phyloP scores from a whole-genome alignment of 108 stramenopile genomes.

The Nitzschia inconspicua region DNA sequence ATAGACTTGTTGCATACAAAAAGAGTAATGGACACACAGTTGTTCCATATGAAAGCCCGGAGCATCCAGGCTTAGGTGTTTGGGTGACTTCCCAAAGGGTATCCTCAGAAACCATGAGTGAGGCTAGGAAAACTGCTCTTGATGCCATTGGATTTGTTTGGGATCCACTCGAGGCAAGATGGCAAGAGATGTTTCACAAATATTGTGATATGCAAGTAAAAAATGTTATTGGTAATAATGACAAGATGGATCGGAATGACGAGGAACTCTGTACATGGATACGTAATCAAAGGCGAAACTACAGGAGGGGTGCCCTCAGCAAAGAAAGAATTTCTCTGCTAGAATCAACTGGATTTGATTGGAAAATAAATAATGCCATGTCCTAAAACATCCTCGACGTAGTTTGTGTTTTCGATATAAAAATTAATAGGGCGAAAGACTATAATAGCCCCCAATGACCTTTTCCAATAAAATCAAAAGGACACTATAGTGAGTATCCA shows the following conservation, averaged over 20 bases:
- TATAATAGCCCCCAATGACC: no score
- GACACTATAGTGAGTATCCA: no score
- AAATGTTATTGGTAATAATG: not conserved
- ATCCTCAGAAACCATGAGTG: not conserved
- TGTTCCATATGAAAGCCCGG: not conserved
- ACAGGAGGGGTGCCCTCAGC: not conserved
- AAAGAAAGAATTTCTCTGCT: not conserved
- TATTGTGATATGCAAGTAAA: not conserved
- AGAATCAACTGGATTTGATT: conserved; percentile 3
- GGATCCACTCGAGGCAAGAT: conserved; percentile 1
- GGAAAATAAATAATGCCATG: no score
- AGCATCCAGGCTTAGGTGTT: not conserved
- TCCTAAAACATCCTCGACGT: no score
- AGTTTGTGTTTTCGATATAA: no score
- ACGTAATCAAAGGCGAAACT: not conserved
- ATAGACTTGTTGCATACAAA: not conserved
- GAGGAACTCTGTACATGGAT: conserved; percentile 1
- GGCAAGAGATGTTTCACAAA: conserved; percentile 1
- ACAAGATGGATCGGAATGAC: not conserved
- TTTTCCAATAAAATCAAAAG: no score
- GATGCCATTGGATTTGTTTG: conserved; percentile 1
- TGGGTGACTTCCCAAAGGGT: not conserved
- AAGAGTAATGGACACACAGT: not conserved
- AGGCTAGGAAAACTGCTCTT: not conserved
- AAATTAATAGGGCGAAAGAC: no score